Evolutionary conservation across 1,284 basidiomycete species (phyloP).

Genomic region (Limonomyces culmigenus): DNA sequence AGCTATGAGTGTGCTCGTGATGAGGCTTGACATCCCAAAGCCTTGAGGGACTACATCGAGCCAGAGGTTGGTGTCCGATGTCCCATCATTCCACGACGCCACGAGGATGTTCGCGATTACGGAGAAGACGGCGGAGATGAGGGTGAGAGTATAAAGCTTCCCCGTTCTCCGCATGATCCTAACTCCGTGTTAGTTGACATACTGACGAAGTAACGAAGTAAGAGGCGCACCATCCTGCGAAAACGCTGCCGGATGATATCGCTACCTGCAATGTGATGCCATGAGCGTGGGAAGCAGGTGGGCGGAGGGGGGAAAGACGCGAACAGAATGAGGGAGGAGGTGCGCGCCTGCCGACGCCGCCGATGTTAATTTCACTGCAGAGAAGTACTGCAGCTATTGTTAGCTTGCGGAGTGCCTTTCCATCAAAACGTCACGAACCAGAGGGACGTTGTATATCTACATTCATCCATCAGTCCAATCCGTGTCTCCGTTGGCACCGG

Average conservation of each 20-base stretch:
- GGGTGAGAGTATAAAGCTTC: conserved; percentile 34
- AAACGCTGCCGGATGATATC: conserved; percentile 65
- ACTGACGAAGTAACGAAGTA: not conserved
- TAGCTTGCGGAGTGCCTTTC: not conserved
- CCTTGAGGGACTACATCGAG: conserved; percentile 49
- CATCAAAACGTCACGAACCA: conserved; percentile 33
- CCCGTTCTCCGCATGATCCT: conserved; percentile 36
- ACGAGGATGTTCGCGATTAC: conserved; percentile 21
- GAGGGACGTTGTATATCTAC: conserved; percentile 73
- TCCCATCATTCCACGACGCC: conserved; percentile 42
- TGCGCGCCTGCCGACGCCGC: conserved; percentile 65
- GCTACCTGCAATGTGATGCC: conserved; percentile 33
- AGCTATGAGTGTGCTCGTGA: conserved; percentile 72
- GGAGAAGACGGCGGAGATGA: conserved; percentile 22
- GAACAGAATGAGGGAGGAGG: conserved; percentile 75
- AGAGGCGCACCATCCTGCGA: conserved; percentile 62
- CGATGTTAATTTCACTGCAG: conserved; percentile 63
- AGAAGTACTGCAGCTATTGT: conserved; percentile 48
- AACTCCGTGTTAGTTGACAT: no score
- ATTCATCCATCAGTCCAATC: not conserved
- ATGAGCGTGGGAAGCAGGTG: conserved; percentile 7
- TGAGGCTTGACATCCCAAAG: conserved; percentile 68
- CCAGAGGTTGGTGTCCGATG: conserved; percentile 34
- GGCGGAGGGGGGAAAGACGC: conserved; percentile 11
- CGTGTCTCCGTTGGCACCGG: not conserved